Base-by-base conservation (phyloP, 2,329 filamentous ascomycete genomes). In the Fusarium sp. region DNA sequence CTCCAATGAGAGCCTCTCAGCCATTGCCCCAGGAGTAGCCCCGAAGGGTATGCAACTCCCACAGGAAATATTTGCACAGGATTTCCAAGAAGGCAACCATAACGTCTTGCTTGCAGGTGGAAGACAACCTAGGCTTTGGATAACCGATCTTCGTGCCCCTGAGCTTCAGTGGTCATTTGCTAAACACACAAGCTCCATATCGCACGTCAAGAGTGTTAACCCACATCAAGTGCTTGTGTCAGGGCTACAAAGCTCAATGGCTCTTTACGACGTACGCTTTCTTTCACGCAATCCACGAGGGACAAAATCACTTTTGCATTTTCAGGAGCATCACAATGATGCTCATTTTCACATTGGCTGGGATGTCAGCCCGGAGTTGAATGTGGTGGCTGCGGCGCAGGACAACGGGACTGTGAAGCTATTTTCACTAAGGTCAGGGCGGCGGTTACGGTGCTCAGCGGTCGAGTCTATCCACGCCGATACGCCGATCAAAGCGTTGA, bases 241-340 rank as follows among this genome's bases (percentile, higher is more conserved):
- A 0, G 87, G 88, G 2, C 76, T 88, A 3, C 71, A 77, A 31
- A 81, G 80, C 72, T 79, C 73, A 54, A 85, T 91, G 79, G 80
- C 80, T 2, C 76, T 89, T 8, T 91, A 89, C 70, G 89, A 91
- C 66, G 64, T 86, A 31, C 86, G 89, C 3, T 87, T 82, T 67
- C 52, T 71, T 23, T 57, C 43, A 41, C 38, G 53, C 38, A 62
- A 61, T 8, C 43, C 68, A 3, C 71, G 73, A 52, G 66, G 71
- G 8, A 72, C 77, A 1, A 64, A 48, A 8, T 82, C 87, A 0
- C 70, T 87, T 3, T 73, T 89, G 11, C 54, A 54, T 1, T 89
- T 90, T 60, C 77, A 80, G 0, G 80, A 75, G 5, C 88, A 88
- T 75, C 72, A 74, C 29, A 91, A 90, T 72, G 73, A 75, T 0